Conservation (phyloP, 139 green algal genomes). For the Mesotaenium endlicherianum region DNA sequence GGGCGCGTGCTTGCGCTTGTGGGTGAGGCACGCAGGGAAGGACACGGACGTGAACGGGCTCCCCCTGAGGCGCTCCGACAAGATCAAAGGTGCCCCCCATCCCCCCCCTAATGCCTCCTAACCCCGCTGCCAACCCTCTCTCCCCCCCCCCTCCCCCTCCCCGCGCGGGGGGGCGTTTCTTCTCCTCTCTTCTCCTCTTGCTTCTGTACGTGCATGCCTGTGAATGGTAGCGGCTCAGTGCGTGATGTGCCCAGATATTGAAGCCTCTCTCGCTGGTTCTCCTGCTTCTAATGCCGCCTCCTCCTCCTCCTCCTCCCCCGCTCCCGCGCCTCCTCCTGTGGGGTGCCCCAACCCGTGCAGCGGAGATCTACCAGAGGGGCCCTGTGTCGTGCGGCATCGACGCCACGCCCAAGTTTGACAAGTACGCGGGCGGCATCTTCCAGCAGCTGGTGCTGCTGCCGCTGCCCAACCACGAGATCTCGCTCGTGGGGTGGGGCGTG, state of each 20-base stretch:
- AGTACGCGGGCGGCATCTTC: conserved; percentile 58
- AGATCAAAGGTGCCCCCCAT: too few relatives aligned
- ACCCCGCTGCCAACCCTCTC: too few relatives aligned
- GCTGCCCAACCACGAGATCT: conserved; percentile 56
- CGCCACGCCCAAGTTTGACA: conserved; percentile 58
- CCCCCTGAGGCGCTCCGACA: too few relatives aligned
- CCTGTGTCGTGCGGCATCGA: conserved; percentile 61
- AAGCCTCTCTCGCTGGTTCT: not conserved
- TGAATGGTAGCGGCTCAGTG: too few relatives aligned
- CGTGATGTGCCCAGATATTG: too few relatives aligned
- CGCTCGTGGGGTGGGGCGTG: conserved; percentile 59
- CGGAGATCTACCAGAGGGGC: conserved; percentile 55
- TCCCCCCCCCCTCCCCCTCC: too few relatives aligned
- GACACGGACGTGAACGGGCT: too few relatives aligned
- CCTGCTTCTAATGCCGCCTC: not conserved
- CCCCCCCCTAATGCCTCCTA: too few relatives aligned
- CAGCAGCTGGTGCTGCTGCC: conserved; percentile 17
- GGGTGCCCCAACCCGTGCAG: not conserved
- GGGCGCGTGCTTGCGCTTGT: too few relatives aligned
- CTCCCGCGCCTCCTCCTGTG: not conserved
- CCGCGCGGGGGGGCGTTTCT: too few relatives aligned
- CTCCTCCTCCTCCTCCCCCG: not conserved
- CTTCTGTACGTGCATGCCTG: not conserved
- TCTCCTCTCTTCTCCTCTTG: not conserved
- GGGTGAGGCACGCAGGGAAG: too few relatives aligned